Percentiles rank a stretch among this genome's conserved stretches.
Conservation (phyloP, 1,284 basidiomycete genomes). For the Cryptococcus floricola region DNA sequence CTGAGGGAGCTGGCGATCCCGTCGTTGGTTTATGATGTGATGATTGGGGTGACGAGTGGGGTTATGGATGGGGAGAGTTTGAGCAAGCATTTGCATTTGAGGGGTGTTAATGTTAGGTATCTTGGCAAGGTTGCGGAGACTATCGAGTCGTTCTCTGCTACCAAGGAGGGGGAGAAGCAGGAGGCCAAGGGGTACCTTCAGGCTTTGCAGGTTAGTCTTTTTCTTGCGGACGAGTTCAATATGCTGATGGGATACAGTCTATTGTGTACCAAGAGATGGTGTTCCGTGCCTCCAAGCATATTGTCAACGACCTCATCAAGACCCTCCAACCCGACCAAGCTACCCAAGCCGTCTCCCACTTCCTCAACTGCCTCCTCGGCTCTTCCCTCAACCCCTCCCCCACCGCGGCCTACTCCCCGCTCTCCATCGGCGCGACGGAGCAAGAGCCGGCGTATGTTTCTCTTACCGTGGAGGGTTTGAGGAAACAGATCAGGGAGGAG, state of each 20-base stretch:
- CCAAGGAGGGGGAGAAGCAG: conserved; percentile 29
- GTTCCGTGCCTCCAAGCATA: conserved; percentile 55
- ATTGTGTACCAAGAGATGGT: conserved; percentile 57
- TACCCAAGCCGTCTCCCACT: conserved; percentile 53
- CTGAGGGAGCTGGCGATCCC: conserved; percentile 53
- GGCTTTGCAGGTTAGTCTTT: conserved; percentile 37
- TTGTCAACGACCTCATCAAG: conserved; percentile 51
- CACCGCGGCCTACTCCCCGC: conserved; percentile 44
- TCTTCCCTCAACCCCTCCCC: conserved; percentile 49
- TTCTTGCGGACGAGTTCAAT: conserved; percentile 11
- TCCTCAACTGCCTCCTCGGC: conserved; percentile 59
- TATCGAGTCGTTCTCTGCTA: conserved; percentile 48
- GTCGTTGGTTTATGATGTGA: conserved; percentile 52
- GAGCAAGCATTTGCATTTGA: conserved; percentile 53
- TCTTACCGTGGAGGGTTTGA: conserved; percentile 53
- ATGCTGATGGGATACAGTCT: conserved; percentile 22
- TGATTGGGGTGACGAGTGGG: conserved; percentile 50
- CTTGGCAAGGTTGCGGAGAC: conserved; percentile 52
- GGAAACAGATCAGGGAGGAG: conserved; percentile 47
- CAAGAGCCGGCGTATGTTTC: conserved; percentile 49
- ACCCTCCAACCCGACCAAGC: conserved; percentile 47
- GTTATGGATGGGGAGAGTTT: conserved; percentile 55
- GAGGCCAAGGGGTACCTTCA: conserved; percentile 37
- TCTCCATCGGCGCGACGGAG: conserved; percentile 30
- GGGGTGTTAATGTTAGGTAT: conserved; percentile 60